Evolutionary conservation across 2,329 filamentous ascomycete species (phyloP), one percentile per base, ranked within the genome.

Genomic region (Lachnellula occidentalis): DNA sequence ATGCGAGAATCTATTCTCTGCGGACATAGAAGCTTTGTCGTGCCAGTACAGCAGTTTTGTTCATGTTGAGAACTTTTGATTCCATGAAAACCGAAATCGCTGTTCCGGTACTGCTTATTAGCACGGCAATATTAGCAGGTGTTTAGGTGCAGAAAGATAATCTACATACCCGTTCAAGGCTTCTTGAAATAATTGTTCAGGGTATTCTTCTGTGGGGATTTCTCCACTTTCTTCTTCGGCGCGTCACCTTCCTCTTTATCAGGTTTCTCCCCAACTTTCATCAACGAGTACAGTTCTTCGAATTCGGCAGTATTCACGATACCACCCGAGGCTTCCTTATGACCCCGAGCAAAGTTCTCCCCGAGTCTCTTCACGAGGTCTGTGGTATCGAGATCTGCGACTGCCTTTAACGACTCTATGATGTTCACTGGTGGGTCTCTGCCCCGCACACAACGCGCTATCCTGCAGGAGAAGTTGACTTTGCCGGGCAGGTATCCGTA

Each of bases 391-490:
- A 70, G 68, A 36, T 71, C 71, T 31, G 80, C 83, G 43, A 82
- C 76, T 1, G 67, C 73, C 61, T 76, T 74, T 24, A 87, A 62
- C 2, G 75, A 76, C 61, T 79, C 74, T 50, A 87, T 86, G 51
- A 87, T 85, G 55, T 87, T 79, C 9, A 87, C 79, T 1, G 80
- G 78, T 3, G 77, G 75, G 15, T 81, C 76, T 27, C 74, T 71
- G 15, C 69, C 73, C 55, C 77, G 71, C 2, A 83, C 83, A 54
- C 76, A 78, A 46, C 77, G 73, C 0, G 84, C 76, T 6, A 87
- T 71, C 2, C 85, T 77, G 58, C 85, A 87, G 1, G 81, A 85
- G 69, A 88, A 88, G 62, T 86, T 85, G 22, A 88, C 83, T 66
- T 80, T 77, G 2, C 74, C 82, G 0, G 79, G 76, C 0, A 85